Conservation (phyloP, 192 early-diverging fungal genomes). For the Coemansia sp. region DNA sequence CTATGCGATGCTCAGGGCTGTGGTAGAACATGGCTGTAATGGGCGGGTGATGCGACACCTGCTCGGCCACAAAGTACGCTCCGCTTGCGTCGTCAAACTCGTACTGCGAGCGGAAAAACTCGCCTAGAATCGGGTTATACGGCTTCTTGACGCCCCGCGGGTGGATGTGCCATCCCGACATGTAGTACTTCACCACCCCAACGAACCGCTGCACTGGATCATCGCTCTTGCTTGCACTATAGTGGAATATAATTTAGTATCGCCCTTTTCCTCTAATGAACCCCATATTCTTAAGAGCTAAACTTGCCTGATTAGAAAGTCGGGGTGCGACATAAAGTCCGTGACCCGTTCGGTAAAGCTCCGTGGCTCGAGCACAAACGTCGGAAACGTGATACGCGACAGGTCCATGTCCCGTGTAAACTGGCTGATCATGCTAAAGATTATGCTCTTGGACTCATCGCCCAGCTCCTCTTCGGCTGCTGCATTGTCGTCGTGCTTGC, state of each 20-base stretch:
- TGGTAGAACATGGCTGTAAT: slow-evolving; percentile 82
- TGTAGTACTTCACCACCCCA: slow-evolving; percentile 79
- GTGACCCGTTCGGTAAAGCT: slow-evolving; percentile 93
- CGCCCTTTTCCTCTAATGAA: background rate
- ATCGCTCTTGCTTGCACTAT: slow-evolving; percentile 65
- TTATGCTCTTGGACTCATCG: slow-evolving; percentile 76
- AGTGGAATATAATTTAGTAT: background rate
- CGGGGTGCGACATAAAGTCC: slow-evolving; percentile 93
- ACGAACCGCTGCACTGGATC: slow-evolving; percentile 80
- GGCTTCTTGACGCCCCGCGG: slow-evolving; percentile 94
- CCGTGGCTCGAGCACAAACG: slow-evolving; percentile 91
- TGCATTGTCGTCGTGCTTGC: slow-evolving; percentile 26
- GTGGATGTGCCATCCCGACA: slow-evolving; percentile 91
- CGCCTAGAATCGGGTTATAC: slow-evolving; percentile 92
- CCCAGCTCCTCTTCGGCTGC: slow-evolving; percentile 79
- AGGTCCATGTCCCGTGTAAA: slow-evolving; percentile 88
- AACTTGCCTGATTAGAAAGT: slow-evolving; percentile 73
- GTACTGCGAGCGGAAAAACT: slow-evolving; percentile 85
- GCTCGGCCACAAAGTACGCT: slow-evolving; percentile 84
- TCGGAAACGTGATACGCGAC: slow-evolving; percentile 89
- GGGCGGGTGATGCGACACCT: slow-evolving; percentile 94
- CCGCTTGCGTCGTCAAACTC: slow-evolving; percentile 67
- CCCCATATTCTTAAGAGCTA: background rate
- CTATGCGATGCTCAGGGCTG: slow-evolving; percentile 77
- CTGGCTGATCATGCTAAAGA: slow-evolving; percentile 86